These are phyloP conservation scores for Centrapalus pauciflorus DNA, from an alignment of 129 eudicot species.

Conservation along the genomic window DNA sequence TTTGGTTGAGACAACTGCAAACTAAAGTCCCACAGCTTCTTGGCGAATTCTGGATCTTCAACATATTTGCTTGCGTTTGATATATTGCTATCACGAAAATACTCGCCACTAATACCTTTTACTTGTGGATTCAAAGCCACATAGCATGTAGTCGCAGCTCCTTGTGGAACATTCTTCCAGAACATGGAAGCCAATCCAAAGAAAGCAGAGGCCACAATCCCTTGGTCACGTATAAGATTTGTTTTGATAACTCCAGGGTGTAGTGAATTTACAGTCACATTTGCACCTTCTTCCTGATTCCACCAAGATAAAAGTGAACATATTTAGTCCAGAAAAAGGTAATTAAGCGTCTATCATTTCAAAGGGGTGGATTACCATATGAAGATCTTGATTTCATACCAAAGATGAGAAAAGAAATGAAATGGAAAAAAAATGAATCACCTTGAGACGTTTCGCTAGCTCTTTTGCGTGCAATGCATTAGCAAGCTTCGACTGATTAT, in stretches of 20 bases:
- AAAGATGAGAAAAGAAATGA: background rate
- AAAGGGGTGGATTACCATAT: too few relatives aligned
- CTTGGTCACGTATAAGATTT: conserved; percentile 30
- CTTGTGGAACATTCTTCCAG: conserved; percentile 39
- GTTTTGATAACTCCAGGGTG: conserved; percentile 36
- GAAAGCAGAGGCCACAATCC: conserved; percentile 13
- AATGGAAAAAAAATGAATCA: background rate
- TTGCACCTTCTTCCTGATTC: conserved; percentile 17
- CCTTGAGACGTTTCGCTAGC: conserved; percentile 37
- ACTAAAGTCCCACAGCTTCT: conserved; percentile 84
- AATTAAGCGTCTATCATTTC: too few relatives aligned
- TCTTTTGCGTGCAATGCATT: conserved; percentile 41
- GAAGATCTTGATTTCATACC: too few relatives aligned
- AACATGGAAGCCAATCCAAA: conserved; percentile 7
- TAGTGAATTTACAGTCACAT: conserved; percentile 32
- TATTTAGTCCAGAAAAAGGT: background rate
- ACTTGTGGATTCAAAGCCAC: conserved; percentile 79
- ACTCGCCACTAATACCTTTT: conserved; percentile 74
- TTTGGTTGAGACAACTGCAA: conserved; percentile 37
- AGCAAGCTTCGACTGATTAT: conserved; percentile 47
- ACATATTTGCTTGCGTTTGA: conserved; percentile 40
- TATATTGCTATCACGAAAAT: conserved; percentile 64
- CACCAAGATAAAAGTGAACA: background rate
- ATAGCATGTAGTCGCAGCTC: conserved; percentile 86
- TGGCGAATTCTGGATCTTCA: conserved; percentile 53